Evolutionary conservation across 805 yeast genomes (phyloP).

Genomic region (Candida arabinofermentans): DNA sequence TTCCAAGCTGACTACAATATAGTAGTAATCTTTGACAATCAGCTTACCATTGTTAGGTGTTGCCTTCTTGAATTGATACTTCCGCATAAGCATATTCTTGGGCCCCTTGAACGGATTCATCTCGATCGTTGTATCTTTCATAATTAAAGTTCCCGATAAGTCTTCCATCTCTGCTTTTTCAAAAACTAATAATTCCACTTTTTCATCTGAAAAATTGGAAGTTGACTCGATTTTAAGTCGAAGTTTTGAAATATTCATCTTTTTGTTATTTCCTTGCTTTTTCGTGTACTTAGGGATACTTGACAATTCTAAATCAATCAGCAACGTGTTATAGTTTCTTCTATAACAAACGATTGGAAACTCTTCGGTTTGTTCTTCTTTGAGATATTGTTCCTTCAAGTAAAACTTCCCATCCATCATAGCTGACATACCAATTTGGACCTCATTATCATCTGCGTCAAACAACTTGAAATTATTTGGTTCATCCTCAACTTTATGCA

Average conservation of each 20-base stretch:
- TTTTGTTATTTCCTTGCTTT: neutral
- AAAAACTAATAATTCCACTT: conserved; percentile 8
- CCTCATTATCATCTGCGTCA: neutral
- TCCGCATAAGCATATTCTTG: conserved; percentile 31
- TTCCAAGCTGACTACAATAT: conserved; percentile 22
- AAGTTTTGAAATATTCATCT: conserved; percentile 6
- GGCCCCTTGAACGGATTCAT: conserved; percentile 8
- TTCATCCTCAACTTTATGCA: neutral
- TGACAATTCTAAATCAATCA: conserved; percentile 7
- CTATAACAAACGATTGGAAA: conserved; percentile 21
- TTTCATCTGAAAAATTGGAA: conserved; percentile 12
- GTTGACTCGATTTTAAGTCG: conserved; percentile 7
- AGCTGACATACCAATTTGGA: conserved; percentile 1
- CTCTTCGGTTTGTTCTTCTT: neutral
- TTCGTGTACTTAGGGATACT: conserved; percentile 5
- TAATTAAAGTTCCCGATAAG: neutral
- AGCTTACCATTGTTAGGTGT: conserved; percentile 50
- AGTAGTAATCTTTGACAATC: conserved; percentile 42
- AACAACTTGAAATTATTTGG: neutral
- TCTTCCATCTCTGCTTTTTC: conserved; percentile 1
- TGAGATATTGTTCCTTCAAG: conserved; percentile 12
- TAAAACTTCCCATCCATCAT: conserved; percentile 19
- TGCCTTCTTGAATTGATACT: conserved; percentile 46
- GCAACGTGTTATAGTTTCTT: conserved; percentile 15
- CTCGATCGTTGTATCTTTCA: neutral